Base-by-base conservation (phyloP, 331 rosid genomes). In the Quercus lobata region DNA sequence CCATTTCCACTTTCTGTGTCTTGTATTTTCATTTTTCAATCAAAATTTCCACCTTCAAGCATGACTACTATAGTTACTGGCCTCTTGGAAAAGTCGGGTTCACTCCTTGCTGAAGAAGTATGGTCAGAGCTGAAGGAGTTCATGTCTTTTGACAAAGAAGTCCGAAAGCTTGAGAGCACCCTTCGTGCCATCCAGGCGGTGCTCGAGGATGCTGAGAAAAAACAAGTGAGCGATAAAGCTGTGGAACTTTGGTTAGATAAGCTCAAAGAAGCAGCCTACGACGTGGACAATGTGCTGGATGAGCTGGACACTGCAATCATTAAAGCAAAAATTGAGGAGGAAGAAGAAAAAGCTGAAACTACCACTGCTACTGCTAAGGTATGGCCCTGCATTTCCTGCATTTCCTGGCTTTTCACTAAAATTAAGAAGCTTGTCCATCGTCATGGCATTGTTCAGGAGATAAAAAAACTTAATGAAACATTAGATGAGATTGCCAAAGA, bases 141-240 rank as follows among this genome's bases (percentile, higher is more conserved):
- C 54, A 1, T 46, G 4, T 10, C 2, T 5, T 46, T 2, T 46
- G 0, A 1, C 0, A 11, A 46, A 46, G 54, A 46, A 46, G 54
- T 46, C 54, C 54, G 0, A 12, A 46, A 46, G 54, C 54, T 46
- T 46, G 1, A 1, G 16, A 12, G 16, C 54, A 46, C 14, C 0
- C 54, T 46, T 46, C 0, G 17, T 2, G 16, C 0, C 0, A 46
- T 46, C 54, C 17, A 11, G 54, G 54, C 14, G 0, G 54, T 46
- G 29, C 70, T 81, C 0, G 70, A 70, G 25, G 81, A 81, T 11
- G 85, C 81, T 1, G 85, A 76, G 19, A 29, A 57, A 62, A 62
- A 27, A 9, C 81, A 81, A 57, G 3, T 76, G 16, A 9, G 0
- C 0, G 63, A 74, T 0, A 22, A 0, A 6, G 55, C 12, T 18